These are phyloP conservation scores for Calonectria pteridis DNA, from an alignment of 2,329 filamentous ascomycete species.

Conservation along the genomic window DNA sequence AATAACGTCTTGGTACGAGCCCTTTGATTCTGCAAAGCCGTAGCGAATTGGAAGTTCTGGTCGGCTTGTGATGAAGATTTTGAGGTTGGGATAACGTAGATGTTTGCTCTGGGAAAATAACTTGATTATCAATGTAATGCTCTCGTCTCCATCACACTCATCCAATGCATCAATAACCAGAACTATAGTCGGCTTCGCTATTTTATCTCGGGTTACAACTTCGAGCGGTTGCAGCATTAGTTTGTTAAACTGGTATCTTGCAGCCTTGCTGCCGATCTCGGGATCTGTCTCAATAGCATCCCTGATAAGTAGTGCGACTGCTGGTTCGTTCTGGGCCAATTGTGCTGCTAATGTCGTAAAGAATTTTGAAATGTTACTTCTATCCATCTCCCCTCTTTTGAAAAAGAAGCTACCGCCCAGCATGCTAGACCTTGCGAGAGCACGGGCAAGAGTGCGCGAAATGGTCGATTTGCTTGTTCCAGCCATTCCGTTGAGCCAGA, in stretches of 20 bases:
- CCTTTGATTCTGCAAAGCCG: conserved; percentile 48
- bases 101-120: conserved; percentile 30
- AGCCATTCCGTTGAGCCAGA: conserved; percentile 53
- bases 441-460: conserved; percentile 54
- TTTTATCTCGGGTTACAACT: too few species aligned
- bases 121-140: conserved; percentile 49
- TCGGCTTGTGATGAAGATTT: conserved; percentile 56
- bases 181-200: conserved; percentile 12
- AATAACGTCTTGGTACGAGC: conserved; percentile 38
- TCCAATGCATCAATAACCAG: conserved; percentile 53
- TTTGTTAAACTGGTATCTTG: conserved; percentile 54
- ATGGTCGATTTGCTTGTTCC: conserved; percentile 44
- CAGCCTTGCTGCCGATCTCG: conserved; percentile 43
- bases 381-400: conserved; percentile 55
- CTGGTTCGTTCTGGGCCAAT: conserved; percentile 46
- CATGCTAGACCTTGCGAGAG: background rate
- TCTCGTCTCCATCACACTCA: conserved; percentile 44
- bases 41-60: conserved; percentile 53
- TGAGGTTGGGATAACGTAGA: conserved; percentile 40
- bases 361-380: conserved; percentile 50
- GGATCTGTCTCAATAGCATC: conserved; percentile 48
- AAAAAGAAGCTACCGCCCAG: conserved; percentile 32
- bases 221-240: conserved; percentile 49
- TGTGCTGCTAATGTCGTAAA: conserved; percentile 56
- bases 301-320: conserved; percentile 42